phyloP scores from a whole-genome alignment of 2,329 filamentous ascomycete species.

The Talaromyces sp. region DNA sequence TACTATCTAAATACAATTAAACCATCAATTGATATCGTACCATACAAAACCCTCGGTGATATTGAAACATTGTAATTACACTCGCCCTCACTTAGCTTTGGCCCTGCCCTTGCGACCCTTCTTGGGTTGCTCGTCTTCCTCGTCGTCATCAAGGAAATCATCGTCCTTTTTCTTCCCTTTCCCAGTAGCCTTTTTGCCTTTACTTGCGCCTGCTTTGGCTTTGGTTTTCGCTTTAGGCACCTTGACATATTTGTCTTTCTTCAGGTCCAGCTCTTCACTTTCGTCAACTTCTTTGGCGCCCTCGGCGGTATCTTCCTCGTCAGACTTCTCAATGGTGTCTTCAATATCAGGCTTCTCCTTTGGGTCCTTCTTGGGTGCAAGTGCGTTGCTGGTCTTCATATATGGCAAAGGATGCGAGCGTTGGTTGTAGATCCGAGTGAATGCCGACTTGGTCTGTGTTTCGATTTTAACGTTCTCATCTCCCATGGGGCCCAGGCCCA shows the following conservation, averaged over 20 bases:
- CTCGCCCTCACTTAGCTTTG: conserved; percentile 19
- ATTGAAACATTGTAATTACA: background rate
- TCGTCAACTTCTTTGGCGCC: conserved; percentile 60
- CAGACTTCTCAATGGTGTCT: conserved; percentile 90
- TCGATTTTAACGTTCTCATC: conserved; percentile 74
- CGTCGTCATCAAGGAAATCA: conserved; percentile 44
- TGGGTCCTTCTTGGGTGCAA: conserved; percentile 65
- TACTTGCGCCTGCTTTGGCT: conserved; percentile 32
- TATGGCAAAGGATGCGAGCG: conserved; percentile 88
- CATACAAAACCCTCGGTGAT: background rate
- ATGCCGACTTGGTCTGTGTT: conserved; percentile 77
- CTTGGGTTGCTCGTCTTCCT: conserved; percentile 52
- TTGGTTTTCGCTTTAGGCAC: conserved; percentile 59
- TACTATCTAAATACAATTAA: background rate
- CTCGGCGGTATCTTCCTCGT: conserved; percentile 59
- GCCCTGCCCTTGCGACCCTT: conserved; percentile 39
- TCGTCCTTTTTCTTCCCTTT: conserved; percentile 34
- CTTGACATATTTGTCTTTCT: conserved; percentile 95
- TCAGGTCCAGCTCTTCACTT: conserved; percentile 75
- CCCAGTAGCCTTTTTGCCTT: conserved; percentile 25
- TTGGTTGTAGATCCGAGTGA: conserved; percentile 86
- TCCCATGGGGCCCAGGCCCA: conserved; percentile 81
- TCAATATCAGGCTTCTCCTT: conserved; percentile 87
- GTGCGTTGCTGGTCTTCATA: conserved; percentile 82
- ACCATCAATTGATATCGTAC: background rate